phyloP scores from a whole-genome alignment of 768 basidiomycete genomes.

The Lyophyllum semitale region DNA sequence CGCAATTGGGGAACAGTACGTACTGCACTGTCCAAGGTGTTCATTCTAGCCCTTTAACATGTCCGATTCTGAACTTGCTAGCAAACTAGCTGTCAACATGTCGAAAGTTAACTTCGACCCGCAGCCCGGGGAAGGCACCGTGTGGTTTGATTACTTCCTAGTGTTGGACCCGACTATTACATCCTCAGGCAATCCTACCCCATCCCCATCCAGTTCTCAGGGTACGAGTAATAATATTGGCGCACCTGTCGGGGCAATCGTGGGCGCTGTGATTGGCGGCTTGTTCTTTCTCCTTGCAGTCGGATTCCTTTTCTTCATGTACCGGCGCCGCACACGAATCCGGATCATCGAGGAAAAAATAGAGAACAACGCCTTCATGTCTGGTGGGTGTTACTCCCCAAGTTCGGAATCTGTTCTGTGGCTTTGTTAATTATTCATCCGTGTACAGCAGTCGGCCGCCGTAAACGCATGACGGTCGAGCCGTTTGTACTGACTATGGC shows the following conservation, averaged over 20 bases:
- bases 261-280: constrained; percentile 30
- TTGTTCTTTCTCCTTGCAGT: constrained; percentile 21
- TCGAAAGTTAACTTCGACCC: constrained; percentile 26
- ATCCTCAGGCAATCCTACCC: constrained; percentile 4
- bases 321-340: constrained; percentile 17
- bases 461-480: constrained; percentile 3
- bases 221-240: constrained; percentile 2
- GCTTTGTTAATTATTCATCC: not conserved
- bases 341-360: not conserved
- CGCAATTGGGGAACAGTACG: constrained; percentile 31
- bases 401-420: not conserved
- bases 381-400: not conserved
- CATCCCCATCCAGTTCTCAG: constrained; percentile 8
- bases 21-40: not conserved
- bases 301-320: constrained; percentile 20
- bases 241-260: constrained; percentile 25
- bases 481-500: constrained; percentile 11
- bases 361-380: not conserved
- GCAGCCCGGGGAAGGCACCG: constrained; percentile 34
- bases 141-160: constrained; percentile 45
- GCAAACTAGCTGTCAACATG: constrained; percentile 36
- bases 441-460: not conserved
- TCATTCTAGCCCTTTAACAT: not conserved
- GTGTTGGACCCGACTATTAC: constrained; percentile 26
- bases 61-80: constrained; percentile 13